A percentile compares a stretch with the other conserved stretches of the same genome.
These are phyloP conservation scores for Lupinus albus DNA, from an alignment of 306 rosid genomes.

Conservation along the genomic window DNA sequence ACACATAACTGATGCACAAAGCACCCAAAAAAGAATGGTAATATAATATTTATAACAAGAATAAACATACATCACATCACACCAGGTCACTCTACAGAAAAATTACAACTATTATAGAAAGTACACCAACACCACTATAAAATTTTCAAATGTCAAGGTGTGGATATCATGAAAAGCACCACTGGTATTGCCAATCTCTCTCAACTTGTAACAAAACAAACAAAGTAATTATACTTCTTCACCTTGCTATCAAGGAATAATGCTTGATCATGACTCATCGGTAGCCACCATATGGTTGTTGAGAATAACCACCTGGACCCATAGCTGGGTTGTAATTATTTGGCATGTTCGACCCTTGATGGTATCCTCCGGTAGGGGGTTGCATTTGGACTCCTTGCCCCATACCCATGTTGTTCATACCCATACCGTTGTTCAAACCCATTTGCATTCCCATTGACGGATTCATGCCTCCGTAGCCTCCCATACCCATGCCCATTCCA, in stretches of 20 bases:
- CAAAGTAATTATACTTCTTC: constrained; percentile 31
- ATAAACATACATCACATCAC: constrained; percentile 52
- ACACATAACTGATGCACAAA: constrained; percentile 42
- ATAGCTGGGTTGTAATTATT: constrained; percentile 74
- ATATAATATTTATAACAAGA: constrained; percentile 41
- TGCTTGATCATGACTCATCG: constrained; percentile 52
- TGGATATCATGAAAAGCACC: constrained; percentile 34
- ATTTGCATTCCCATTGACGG: constrained; percentile 35
- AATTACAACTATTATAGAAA: constrained; percentile 44
- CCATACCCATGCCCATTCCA: constrained; percentile 53
- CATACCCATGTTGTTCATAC: constrained; percentile 63
- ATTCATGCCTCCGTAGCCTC: constrained; percentile 32
- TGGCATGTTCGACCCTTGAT: constrained; percentile 66
- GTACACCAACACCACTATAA: constrained; percentile 48
- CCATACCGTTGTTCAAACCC: constrained; percentile 53
- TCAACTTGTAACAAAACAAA: constrained; percentile 40
- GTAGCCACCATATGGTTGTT: constrained; percentile 81
- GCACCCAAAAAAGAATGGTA: constrained; percentile 51
- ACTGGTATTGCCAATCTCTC: constrained; percentile 37
- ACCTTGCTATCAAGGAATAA: constrained; percentile 32
- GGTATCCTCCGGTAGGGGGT: constrained; percentile 65
- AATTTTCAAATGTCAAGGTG: constrained; percentile 40
- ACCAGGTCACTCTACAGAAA: constrained; percentile 51
- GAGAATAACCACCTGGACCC: constrained; percentile 75
- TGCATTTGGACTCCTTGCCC: constrained; percentile 81